Base-by-base conservation (phyloP, 2,329 filamentous ascomycete species). In the Penicillium sp. region DNA sequence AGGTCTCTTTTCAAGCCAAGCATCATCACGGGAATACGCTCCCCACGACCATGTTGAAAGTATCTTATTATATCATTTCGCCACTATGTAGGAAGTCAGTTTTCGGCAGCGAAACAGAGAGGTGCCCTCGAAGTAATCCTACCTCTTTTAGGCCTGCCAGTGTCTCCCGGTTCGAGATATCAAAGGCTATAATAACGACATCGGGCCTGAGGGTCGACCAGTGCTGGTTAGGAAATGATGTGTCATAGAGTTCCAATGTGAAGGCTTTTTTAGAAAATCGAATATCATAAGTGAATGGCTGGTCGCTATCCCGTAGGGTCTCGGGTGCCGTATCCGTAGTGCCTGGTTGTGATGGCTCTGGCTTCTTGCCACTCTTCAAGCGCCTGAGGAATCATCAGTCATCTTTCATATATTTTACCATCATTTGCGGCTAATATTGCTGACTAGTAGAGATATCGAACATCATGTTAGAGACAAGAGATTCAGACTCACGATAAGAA, bases 281-380 rank as follows among this genome's bases (percentile, higher is more conserved):
- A 48, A 87, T 83, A 59, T 86, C 78, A 71, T 85, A 87, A 45
- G 78, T 71, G 68, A 84, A 85, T 4, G 85, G 84, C 63, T 87
- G 85, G 58, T 86, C 81, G 25, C 76, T 69, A 62, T 86, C 83
- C 54, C 78, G 80, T 4, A 86, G 76, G 13, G 68, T 62, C 9
- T 79, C 78, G 10, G 81, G 67, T 11, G 65, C 45, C 55, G 71
- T 71, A 43, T 75, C 71, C 14, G 68, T 62, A n/a, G 73, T 53
- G 29, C 66, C 70, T 37, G 55, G 25, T 62, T 72, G 19, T 21
- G 51, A 44, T 48, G 31, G 29, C n/a, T 42, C 23, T 13, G 31
- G 52, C 50, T 59, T 51, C 46, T 55, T 48, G 52, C 55, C 63
- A 60, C 62, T 62, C 51, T 67, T 67, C 33, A 70, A 43, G 16